Conservation (phyloP, 345 rosid genomes). For the Eucalyptus cloeziana region DNA sequence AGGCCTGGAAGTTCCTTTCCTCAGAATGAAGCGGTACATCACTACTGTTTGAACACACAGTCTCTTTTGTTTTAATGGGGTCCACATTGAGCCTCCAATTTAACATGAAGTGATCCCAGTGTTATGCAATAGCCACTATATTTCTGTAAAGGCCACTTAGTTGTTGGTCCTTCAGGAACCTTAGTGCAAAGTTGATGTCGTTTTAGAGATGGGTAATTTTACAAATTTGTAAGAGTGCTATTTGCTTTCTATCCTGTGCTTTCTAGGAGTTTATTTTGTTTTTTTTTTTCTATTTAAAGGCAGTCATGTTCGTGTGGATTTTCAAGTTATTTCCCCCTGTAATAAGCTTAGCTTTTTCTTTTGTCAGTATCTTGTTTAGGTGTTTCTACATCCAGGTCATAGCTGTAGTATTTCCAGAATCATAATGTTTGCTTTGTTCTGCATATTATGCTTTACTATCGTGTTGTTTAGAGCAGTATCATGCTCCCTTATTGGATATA, state of each 20-base stretch:
- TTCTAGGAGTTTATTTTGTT: not conserved
- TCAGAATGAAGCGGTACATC: conserved; percentile 67
- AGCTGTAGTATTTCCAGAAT: not conserved
- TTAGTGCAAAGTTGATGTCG: not conserved
- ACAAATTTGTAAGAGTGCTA: not conserved
- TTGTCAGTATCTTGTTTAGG: not conserved
- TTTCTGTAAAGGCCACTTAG: not conserved
- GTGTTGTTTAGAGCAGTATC: not conserved
- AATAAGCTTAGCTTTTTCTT: not conserved
- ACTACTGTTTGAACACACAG: not conserved
- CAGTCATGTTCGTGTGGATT: not conserved
- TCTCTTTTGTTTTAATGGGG: not conserved
- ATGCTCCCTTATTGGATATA: not conserved
- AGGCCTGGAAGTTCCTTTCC: conserved; percentile 87
- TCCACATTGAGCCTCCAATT: not conserved
- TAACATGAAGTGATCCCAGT: not conserved
- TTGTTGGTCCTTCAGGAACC: not conserved
- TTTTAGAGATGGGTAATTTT: not conserved
- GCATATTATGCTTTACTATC: not conserved
- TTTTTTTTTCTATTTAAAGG: not conserved
- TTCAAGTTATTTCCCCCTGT: not conserved
- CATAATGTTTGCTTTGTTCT: not conserved
- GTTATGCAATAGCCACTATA: not conserved
- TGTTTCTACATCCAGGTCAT: not conserved
- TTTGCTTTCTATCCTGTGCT: not conserved